Evolutionary conservation across 2,329 filamentous ascomycete genomes (phyloP).

Genomic region (Nemania serpens): DNA sequence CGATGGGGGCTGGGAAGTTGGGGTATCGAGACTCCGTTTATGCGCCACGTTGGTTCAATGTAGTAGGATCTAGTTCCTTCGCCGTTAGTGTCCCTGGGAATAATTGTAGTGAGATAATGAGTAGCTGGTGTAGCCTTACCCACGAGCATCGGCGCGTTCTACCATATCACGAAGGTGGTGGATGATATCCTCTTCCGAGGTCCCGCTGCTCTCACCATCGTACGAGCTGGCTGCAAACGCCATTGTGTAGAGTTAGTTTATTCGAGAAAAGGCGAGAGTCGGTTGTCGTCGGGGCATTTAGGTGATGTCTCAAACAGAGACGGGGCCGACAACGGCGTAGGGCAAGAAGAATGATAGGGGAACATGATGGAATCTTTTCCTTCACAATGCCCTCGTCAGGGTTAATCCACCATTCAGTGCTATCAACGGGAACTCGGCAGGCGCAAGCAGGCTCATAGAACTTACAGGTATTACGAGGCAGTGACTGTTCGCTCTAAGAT

Average conservation of each 20-base stretch:
- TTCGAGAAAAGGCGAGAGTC: not conserved
- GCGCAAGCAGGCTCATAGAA: no score
- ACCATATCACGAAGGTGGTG: slow-evolving; percentile 13
- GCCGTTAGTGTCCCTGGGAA: not conserved
- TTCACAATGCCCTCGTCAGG: not conserved
- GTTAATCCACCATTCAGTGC: not conserved
- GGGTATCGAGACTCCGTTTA: slow-evolving; percentile 21
- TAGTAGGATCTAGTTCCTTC: slow-evolving; percentile 17
- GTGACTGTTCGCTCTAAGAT: no score
- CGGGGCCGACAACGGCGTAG: not conserved
- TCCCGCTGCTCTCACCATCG: not conserved
- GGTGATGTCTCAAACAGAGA: not conserved
- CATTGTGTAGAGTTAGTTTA: slow-evolving; percentile 2
- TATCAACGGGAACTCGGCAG: no score
- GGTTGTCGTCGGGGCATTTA: not conserved
- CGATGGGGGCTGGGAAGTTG: not conserved
- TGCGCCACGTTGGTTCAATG: slow-evolving; percentile 28
- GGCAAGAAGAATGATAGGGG: not conserved
- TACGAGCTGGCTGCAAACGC: not conserved
- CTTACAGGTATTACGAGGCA: no score
- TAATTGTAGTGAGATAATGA: no score
- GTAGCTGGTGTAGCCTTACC: slow-evolving; percentile 1
- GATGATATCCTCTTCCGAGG: slow-evolving; percentile 8
- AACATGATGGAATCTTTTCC: not conserved
- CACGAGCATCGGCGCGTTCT: slow-evolving; percentile 21